Conservation (phyloP, 345 rosid species). For the Acer campestre region DNA sequence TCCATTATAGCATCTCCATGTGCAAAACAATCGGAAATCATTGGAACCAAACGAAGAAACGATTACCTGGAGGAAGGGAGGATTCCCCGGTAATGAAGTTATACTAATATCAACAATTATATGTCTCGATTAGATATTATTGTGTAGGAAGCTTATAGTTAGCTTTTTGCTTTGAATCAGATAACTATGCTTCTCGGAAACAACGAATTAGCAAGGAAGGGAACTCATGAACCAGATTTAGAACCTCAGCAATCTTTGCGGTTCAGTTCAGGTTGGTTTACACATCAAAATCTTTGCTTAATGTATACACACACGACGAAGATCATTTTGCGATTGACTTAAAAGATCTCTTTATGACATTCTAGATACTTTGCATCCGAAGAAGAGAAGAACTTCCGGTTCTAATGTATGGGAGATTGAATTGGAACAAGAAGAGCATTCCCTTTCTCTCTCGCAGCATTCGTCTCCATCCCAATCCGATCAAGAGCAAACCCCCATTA, state of each 20-base stretch:
- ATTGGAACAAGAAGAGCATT: constrained; percentile 70
- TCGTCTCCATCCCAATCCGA: constrained; percentile 78
- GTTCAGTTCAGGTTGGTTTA: constrained; percentile 41
- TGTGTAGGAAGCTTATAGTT: constrained; percentile 1
- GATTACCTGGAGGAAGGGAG: constrained; percentile 28
- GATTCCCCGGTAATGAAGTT: constrained; percentile 31
- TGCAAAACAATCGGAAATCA: constrained; percentile 48
- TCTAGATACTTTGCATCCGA: constrained; percentile 41
- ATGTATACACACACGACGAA: background rate
- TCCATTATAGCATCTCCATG: constrained; percentile 33
- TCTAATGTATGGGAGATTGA: constrained; percentile 49
- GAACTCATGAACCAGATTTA: constrained; percentile 26
- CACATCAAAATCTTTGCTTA: background rate
- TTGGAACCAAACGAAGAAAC: constrained; percentile 47
- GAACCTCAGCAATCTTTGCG: constrained; percentile 34
- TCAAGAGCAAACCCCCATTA: constrained; percentile 52
- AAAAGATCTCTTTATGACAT: background rate
- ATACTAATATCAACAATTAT: background rate
- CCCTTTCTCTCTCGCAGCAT: constrained; percentile 63
- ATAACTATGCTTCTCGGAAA: constrained; percentile 17
- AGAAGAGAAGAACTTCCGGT: constrained; percentile 41
- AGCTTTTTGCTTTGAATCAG: constrained; percentile 26
- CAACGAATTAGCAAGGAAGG: constrained; percentile 19
- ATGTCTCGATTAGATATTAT: constrained; percentile 7
- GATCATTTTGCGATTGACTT: background rate